These are phyloP conservation scores for Xylariaceae sp. DNA, from an alignment of 2,329 filamentous ascomycete species.

Conservation along the genomic window DNA sequence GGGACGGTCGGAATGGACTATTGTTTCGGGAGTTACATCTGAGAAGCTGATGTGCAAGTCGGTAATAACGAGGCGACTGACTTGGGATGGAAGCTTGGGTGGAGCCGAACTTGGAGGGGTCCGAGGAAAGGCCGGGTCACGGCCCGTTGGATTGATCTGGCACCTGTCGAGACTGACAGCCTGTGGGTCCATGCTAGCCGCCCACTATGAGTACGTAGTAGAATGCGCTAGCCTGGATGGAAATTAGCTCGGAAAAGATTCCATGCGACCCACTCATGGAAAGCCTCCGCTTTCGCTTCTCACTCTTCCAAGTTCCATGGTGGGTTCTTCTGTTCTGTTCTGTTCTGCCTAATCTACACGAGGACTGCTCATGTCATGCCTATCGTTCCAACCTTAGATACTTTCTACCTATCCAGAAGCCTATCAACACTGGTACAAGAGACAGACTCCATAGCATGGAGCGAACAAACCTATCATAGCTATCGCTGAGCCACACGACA, in stretches of 20 bases:
- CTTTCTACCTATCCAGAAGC: neutral
- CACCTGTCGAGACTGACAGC: conserved; percentile 1
- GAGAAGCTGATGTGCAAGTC: neutral
- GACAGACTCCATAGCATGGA: neutral
- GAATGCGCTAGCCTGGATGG: neutral
- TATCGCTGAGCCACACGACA: neutral
- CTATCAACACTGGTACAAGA: neutral
- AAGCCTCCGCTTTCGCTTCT: too few relatives aligned
- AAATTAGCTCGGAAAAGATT: too few relatives aligned
- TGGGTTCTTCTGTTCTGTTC: too few relatives aligned
- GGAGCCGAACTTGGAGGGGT: conserved; percentile 9
- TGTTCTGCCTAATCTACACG: too few relatives aligned
- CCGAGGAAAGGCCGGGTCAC: neutral
- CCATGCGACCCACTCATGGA: too few relatives aligned
- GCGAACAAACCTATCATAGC: neutral
- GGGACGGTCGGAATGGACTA: neutral
- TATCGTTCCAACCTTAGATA: too few relatives aligned
- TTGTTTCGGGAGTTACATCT: too few relatives aligned
- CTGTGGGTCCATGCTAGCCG: neutral
- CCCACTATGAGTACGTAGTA: neutral
- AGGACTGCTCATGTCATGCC: too few relatives aligned
- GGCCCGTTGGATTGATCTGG: neutral
- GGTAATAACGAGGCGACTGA: neutral
- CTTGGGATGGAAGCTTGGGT: neutral
- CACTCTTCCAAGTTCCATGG: too few relatives aligned